phyloP scores from a whole-genome alignment of 2,329 filamentous ascomycete species.

The Penicillium oxalicum region DNA sequence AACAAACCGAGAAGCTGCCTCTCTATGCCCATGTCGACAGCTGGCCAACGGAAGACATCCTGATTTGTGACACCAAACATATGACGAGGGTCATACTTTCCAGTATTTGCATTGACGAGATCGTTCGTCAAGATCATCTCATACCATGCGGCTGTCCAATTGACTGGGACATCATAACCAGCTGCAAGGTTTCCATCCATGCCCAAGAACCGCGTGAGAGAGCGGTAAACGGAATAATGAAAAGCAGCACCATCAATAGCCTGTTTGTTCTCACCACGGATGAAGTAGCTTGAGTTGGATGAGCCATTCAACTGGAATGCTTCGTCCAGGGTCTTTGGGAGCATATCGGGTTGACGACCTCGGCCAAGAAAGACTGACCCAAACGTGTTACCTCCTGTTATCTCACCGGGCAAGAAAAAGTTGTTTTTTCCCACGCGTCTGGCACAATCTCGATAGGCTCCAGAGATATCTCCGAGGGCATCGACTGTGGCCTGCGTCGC shows the following conservation, averaged over 20 bases:
- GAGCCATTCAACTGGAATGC: conserved; percentile 46
- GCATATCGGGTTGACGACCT: conserved; percentile 52
- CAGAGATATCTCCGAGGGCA: conserved; percentile 53
- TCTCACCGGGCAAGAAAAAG: conserved; percentile 60
- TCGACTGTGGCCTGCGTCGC: conserved; percentile 60
- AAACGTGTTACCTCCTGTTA: conserved; percentile 57
- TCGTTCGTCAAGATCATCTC: conserved; percentile 55
- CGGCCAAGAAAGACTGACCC: conserved; percentile 58
- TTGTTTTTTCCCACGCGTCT: conserved; percentile 53
- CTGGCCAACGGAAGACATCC: conserved; percentile 61
- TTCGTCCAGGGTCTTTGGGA: conserved; percentile 42
- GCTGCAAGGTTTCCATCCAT: conserved; percentile 53
- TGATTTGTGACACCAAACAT: conserved; percentile 62
- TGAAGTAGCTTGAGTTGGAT: conserved; percentile 42
- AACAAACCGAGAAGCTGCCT: conserved; percentile 54
- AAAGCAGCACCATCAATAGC: conserved; percentile 58
- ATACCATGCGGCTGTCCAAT: conserved; percentile 54
- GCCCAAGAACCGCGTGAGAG: conserved; percentile 56
- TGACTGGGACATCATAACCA: conserved; percentile 49
- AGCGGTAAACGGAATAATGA: conserved; percentile 59
- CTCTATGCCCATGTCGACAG: conserved; percentile 52
- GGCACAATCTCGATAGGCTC: conserved; percentile 54
- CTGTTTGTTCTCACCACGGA: conserved; percentile 48
- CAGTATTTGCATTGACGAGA: conserved; percentile 55
- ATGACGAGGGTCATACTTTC: conserved; percentile 58